Percentiles rank a stretch among this genome's conserved stretches.
These are phyloP conservation scores for Solanum lignicaule DNA, from an alignment of 257 asterid genomes.

Conservation along the genomic window DNA sequence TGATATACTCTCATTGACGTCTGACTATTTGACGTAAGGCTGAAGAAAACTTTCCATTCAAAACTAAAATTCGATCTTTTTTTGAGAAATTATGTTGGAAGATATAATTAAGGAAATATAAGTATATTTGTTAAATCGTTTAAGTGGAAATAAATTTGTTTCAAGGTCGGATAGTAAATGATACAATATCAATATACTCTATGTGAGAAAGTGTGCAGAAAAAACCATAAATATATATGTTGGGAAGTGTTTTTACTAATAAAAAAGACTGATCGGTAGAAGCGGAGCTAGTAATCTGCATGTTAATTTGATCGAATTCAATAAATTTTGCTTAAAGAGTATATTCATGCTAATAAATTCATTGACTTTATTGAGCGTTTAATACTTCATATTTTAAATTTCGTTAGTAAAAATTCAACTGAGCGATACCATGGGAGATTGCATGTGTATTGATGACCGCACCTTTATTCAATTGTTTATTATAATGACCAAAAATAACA, in stretches of 20 bases:
- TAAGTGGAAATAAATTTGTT: not conserved
- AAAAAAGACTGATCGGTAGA: too few species aligned
- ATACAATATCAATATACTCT: not conserved
- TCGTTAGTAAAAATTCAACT: not conserved
- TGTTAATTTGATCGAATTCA: not conserved
- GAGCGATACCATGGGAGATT: not conserved
- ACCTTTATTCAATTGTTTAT: not conserved
- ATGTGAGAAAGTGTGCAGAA: not conserved
- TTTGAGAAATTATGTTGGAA: not conserved
- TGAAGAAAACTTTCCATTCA: not conserved
- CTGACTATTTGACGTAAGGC: not conserved
- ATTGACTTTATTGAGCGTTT: not conserved
- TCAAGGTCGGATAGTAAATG: not conserved
- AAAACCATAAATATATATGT: too few species aligned
- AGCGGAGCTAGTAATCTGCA: not conserved
- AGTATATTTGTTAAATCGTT: not conserved
- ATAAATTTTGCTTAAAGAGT: too few species aligned
- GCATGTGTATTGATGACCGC: constrained; percentile 11
- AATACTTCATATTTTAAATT: not conserved
- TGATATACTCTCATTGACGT: not conserved
- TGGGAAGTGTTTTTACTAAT: not conserved
- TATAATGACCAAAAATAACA: not conserved
- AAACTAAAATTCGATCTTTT: not conserved
- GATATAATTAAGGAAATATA: not conserved
- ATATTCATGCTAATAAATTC: too few species aligned